Evolutionary conservation across 2,329 filamentous ascomycete species (phyloP).

Genomic region (Kalmusia sp.): DNA sequence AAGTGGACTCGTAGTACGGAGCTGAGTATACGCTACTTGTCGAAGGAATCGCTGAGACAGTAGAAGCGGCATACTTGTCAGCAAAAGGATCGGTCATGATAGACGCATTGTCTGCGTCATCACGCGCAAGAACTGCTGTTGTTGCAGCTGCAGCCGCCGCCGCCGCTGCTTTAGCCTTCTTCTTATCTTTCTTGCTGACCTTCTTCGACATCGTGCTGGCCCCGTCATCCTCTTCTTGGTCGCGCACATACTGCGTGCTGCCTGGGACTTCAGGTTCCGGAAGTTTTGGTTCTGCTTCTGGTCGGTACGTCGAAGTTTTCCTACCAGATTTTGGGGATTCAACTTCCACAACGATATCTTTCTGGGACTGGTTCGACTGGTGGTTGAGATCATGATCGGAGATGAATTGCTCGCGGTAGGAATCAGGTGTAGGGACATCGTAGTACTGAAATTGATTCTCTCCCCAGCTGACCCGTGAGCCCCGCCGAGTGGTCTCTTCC

Average conservation of each 20-base stretch:
- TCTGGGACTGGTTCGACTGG: conserved; percentile 31
- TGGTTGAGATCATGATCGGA: conserved; percentile 37
- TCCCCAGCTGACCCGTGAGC: conserved; percentile 55
- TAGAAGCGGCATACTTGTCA: conserved; percentile 27
- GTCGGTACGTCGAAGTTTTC: conserved; percentile 40
- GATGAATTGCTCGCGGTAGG: conserved; percentile 47
- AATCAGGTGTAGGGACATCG: conserved; percentile 55
- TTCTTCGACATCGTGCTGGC: conserved; percentile 34
- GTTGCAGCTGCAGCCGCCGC: conserved; percentile 24
- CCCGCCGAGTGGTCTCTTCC: conserved; percentile 31
- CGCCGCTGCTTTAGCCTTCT: conserved; percentile 27
- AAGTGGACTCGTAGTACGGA: conserved; percentile 52
- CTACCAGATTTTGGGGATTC: conserved; percentile 39
- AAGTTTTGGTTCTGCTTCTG: conserved; percentile 25
- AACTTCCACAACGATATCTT: conserved; percentile 50
- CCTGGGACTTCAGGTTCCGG: conserved; percentile 30
- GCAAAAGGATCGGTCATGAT: conserved; percentile 37
- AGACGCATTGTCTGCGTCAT: conserved; percentile 28
- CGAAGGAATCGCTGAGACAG: conserved; percentile 27
- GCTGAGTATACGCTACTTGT: conserved; percentile 40
- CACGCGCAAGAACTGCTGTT: conserved; percentile 25
- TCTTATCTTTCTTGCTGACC: conserved; percentile 41
- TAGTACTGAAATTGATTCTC: conserved; percentile 56
- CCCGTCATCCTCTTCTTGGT: conserved; percentile 33
- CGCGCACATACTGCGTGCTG: conserved; percentile 39